A percentile compares a stretch with the other conserved stretches of the same genome.
phyloP scores from a whole-genome alignment of 345 rosid genomes.

The Camelina neglecta region DNA sequence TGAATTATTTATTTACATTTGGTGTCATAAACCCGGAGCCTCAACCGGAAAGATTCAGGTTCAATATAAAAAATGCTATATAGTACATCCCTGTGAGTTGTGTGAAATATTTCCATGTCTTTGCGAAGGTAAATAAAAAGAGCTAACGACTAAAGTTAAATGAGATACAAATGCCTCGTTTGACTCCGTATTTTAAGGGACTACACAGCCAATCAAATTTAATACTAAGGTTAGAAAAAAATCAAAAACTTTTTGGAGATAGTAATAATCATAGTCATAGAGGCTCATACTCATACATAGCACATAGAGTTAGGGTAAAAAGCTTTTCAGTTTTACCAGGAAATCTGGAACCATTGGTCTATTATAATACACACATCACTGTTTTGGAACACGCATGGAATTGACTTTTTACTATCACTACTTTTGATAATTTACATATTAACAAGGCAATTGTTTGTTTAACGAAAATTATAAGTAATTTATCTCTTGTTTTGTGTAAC shows the following conservation, averaged over 20 bases:
- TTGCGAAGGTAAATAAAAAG: conserved; percentile 11
- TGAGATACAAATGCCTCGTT: conserved; percentile 24
- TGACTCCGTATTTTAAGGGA: conserved; percentile 41
- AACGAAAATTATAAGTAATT: background rate
- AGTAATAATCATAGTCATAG: background rate
- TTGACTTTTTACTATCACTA: conserved; percentile 23
- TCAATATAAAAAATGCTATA: background rate
- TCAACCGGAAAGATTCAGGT: conserved; percentile 1
- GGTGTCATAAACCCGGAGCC: conserved; percentile 2
- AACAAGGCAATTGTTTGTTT: conserved; percentile 2
- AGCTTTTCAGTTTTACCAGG: conserved; percentile 30
- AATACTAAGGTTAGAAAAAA: conserved; percentile 2
- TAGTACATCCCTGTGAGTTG: background rate
- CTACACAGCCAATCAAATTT: conserved; percentile 8
- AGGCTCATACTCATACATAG: too few species aligned
- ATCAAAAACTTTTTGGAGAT: background rate
- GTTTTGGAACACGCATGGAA: conserved; percentile 26
- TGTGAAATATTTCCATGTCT: background rate
- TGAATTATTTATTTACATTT: background rate
- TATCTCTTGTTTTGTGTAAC: conserved; percentile 20
- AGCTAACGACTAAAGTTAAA: conserved; percentile 15
- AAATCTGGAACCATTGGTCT: conserved; percentile 43
- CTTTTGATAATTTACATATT: conserved; percentile 23
- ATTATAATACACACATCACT: conserved; percentile 16
- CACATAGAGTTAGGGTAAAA: conserved; percentile 30